Evolutionary conservation across 2,329 filamentous ascomycete genomes (phyloP).

Genomic region (Trichophyton equinum): DNA sequence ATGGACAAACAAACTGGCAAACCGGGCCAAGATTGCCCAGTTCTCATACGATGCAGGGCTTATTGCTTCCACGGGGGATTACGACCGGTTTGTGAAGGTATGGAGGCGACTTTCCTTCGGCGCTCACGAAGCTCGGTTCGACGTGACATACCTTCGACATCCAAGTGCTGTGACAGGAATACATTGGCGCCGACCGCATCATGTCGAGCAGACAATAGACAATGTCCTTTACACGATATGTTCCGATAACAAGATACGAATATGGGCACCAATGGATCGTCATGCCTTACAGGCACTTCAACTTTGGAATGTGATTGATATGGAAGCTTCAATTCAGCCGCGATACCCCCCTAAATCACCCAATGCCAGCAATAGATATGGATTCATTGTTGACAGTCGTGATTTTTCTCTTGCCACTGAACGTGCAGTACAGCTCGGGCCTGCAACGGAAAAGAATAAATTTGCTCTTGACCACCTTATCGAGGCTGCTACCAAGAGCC

Average conservation of each 20-base stretch:
- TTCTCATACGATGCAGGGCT: constrained; percentile 81
- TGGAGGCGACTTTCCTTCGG: constrained; percentile 84
- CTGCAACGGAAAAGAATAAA: constrained; percentile 47
- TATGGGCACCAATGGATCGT: constrained; percentile 70
- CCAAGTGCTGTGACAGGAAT: constrained; percentile 66
- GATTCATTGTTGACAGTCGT: constrained; percentile 69
- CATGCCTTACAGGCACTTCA: constrained; percentile 56
- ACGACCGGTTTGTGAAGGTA: constrained; percentile 78
- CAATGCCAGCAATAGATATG: constrained; percentile 45
- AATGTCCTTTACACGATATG: constrained; percentile 88
- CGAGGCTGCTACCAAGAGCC: constrained; percentile 68
- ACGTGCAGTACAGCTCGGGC: constrained; percentile 53
- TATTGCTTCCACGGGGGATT: constrained; percentile 65
- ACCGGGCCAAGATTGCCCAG: constrained; percentile 56
- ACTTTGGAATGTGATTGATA: constrained; percentile 69
- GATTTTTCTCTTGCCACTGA: constrained; percentile 62
- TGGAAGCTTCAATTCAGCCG: constrained; percentile 56
- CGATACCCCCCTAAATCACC: constrained; percentile 31
- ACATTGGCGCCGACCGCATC: constrained; percentile 71
- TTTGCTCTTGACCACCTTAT: constrained; percentile 73
- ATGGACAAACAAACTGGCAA: constrained; percentile 67
- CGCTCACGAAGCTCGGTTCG: constrained; percentile 70
- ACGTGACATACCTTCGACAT: constrained; percentile 82
- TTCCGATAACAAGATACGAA: constrained; percentile 62
- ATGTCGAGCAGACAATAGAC: constrained; percentile 64